These are phyloP conservation scores for Trichoderma endophyticum DNA, from an alignment of 2,329 filamentous ascomycete species.

Conservation along the genomic window DNA sequence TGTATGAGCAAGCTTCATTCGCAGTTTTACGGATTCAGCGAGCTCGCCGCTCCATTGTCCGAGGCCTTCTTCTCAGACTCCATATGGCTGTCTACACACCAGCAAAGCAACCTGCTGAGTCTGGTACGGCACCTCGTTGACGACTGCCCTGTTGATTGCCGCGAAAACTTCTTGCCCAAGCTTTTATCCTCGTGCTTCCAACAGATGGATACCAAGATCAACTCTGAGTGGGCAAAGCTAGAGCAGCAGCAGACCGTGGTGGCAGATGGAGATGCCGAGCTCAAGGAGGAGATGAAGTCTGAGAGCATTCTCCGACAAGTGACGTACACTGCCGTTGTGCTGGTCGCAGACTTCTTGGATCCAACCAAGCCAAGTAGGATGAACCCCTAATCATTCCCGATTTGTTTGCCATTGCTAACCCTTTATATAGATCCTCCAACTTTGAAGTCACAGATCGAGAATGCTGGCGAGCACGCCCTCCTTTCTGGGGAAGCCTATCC, in stretches of 20 bases:
- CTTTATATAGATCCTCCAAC: conserved; percentile 31
- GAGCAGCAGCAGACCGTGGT: conserved; percentile 59
- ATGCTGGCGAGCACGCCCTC: conserved; percentile 25
- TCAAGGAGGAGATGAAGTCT: conserved; percentile 96
- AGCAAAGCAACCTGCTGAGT: conserved; percentile 89
- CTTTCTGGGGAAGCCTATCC: conserved; percentile 42
- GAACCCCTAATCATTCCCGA: not conserved
- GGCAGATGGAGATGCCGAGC: conserved; percentile 66
- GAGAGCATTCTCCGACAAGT: conserved; percentile 93
- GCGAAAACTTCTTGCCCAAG: conserved; percentile 78
- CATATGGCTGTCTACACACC: conserved; percentile 80
- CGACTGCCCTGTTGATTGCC: conserved; percentile 77
- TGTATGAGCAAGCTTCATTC: conserved; percentile 85
- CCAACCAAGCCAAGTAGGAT: conserved; percentile 62
- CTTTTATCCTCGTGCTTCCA: conserved; percentile 78
- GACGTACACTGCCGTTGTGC: conserved; percentile 86
- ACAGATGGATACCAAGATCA: conserved; percentile 85
- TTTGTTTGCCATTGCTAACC: not conserved
- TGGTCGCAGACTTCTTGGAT: conserved; percentile 86
- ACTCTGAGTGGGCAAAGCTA: conserved; percentile 79
- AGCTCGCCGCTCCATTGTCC: conserved; percentile 78
- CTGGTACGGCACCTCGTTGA: conserved; percentile 86
- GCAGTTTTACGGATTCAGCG: conserved; percentile 85
- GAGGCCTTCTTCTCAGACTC: conserved; percentile 82
- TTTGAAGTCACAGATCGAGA: conserved; percentile 28